Evolutionary conservation across 169 alveolate species (phyloP).

Genomic region (Plasmodium vivax): DNA sequence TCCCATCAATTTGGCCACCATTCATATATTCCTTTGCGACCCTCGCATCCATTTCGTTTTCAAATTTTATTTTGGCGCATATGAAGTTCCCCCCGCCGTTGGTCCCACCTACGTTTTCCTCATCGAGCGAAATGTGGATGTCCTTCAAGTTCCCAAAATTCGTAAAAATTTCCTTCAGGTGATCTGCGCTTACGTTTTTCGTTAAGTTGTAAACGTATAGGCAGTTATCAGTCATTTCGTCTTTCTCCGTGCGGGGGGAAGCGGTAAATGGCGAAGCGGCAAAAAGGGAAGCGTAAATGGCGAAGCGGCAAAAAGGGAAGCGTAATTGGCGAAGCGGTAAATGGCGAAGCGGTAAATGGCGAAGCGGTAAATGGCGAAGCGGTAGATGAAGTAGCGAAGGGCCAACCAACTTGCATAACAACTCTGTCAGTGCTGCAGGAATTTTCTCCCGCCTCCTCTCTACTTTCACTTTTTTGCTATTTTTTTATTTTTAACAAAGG

Average conservation of each 20-base stretch:
- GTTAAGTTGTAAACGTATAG: conserved; percentile 30
- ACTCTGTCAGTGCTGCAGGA: neutral
- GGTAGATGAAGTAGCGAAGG: neutral
- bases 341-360: neutral
- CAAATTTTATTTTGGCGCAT: conserved; percentile 36
- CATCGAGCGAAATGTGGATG: conserved; percentile 6
- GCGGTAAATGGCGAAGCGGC: neutral
- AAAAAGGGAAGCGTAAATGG: neutral
- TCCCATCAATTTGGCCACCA: conserved; percentile 67
- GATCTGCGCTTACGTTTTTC: conserved; percentile 31
- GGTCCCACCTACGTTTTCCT: conserved; percentile 5
- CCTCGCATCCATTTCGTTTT: conserved; percentile 30
- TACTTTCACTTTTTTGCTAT: neutral
- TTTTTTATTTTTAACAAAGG: neutral
- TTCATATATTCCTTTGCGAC: conserved; percentile 49
- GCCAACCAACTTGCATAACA: neutral
- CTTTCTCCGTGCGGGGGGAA: neutral
- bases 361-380: neutral
- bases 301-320: neutral
- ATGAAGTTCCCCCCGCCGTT: neutral
- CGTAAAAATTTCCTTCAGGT: conserved; percentile 56
- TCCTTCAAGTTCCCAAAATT: conserved; percentile 49
- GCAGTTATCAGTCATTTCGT: conserved; percentile 26
- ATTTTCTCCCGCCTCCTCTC: neutral
- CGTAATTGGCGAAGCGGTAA: neutral